Percentiles rank a stretch among this genome's conserved stretches.
These are phyloP conservation scores for Salmacisia buchloeana DNA, from an alignment of 1,284 basidiomycete genomes.

Conservation along the genomic window DNA sequence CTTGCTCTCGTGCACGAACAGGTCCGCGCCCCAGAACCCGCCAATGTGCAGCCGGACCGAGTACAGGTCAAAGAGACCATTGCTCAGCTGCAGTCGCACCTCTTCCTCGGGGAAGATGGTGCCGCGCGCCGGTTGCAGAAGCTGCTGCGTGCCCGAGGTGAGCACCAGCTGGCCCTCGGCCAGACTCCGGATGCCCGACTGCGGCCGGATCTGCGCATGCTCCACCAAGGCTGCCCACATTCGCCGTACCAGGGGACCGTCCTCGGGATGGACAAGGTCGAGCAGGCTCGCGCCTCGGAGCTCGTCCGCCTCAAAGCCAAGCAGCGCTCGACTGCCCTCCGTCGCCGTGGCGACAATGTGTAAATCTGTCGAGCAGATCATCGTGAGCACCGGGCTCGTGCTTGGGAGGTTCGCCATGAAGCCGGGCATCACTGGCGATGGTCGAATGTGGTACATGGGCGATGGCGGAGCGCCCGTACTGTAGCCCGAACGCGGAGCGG, in stretches of 20 bases:
- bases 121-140: slow-evolving; percentile 32
- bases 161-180: slow-evolving; percentile 26
- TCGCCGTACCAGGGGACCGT: slow-evolving; percentile 21
- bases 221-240: slow-evolving; percentile 31
- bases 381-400: slow-evolving; percentile 21
- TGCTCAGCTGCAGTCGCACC: slow-evolving; percentile 29
- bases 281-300: slow-evolving; percentile 27
- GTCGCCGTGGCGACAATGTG: slow-evolving; percentile 33
- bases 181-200: slow-evolving; percentile 21
- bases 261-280: slow-evolving; percentile 33
- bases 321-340: slow-evolving; percentile 24
- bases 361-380: slow-evolving; percentile 36
- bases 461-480: too few species aligned
- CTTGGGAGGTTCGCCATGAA: too few species aligned
- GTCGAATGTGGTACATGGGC: too few species aligned
- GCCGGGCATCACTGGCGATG: neutral
- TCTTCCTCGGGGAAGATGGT: slow-evolving; percentile 37
- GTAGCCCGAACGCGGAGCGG: too few species aligned
- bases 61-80: slow-evolving; percentile 31
- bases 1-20: slow-evolving; percentile 31
- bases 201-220: slow-evolving; percentile 28
- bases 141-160: slow-evolving; percentile 18
- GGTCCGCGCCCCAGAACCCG: slow-evolving; percentile 35
- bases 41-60: slow-evolving; percentile 31
- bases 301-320: slow-evolving; percentile 28